phyloP scores from a whole-genome alignment of 495 filamentous ascomycete genomes.

The Lasiosphaeria miniovina region DNA sequence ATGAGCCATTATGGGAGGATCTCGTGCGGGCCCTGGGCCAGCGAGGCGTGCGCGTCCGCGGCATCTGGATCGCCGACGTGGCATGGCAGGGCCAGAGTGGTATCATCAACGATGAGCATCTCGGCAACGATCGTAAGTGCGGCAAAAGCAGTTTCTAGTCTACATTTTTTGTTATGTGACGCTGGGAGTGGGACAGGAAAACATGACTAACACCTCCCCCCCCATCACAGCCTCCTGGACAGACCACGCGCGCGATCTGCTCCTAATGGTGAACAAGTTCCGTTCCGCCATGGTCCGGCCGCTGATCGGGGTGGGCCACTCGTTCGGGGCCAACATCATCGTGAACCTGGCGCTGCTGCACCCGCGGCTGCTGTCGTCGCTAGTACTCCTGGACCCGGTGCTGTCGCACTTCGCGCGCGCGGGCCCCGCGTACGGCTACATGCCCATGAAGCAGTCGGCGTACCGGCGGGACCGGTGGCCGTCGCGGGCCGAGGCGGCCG shows the following conservation, averaged over 20 bases:
- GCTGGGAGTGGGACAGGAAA: too few species aligned
- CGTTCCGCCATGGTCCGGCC: slow-evolving; percentile 80
- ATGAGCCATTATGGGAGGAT: slow-evolving; percentile 85
- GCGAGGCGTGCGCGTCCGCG: slow-evolving; percentile 62
- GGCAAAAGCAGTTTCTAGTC: too few species aligned
- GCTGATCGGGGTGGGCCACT: slow-evolving; percentile 87
- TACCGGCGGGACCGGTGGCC: slow-evolving; percentile 72
- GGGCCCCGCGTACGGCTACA: slow-evolving; percentile 31
- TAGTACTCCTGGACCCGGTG: slow-evolving; percentile 80
- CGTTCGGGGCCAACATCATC: slow-evolving; percentile 75
- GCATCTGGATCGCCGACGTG: slow-evolving; percentile 85
- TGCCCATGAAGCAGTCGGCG: slow-evolving; percentile 35
- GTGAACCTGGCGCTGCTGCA: slow-evolving; percentile 65
- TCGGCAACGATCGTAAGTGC: slow-evolving; percentile 75
- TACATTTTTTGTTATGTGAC: not conserved
- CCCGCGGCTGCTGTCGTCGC: slow-evolving; percentile 72
- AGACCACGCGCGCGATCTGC: slow-evolving; percentile 82
- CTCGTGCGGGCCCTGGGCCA: slow-evolving; percentile 51
- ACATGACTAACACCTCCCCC: slow-evolving; percentile 7
- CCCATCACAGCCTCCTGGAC: slow-evolving; percentile 67
- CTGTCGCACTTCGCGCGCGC: slow-evolving; percentile 38
- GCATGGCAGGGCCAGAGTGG: slow-evolving; percentile 73
- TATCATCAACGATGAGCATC: slow-evolving; percentile 65
- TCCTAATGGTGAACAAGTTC: slow-evolving; percentile 84
- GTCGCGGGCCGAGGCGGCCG: slow-evolving; percentile 58